phyloP scores from a whole-genome alignment of 2,329 filamentous ascomycete genomes.

The Neocatenulostroma microsporum region DNA sequence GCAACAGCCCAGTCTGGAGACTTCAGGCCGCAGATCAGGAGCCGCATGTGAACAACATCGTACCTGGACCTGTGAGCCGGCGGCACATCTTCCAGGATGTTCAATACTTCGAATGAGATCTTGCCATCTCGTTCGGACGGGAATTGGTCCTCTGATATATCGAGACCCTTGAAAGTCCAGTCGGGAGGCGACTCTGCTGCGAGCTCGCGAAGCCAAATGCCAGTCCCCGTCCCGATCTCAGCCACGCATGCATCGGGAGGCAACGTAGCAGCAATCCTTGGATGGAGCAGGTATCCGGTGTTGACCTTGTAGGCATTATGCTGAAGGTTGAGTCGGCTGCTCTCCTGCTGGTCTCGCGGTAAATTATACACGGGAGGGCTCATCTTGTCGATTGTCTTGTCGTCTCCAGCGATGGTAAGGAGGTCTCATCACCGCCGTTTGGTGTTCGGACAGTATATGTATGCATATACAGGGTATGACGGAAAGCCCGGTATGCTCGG shows the following conservation, averaged over 20 bases:
- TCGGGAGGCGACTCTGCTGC: slow-evolving; percentile 4
- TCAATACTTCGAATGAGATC: slow-evolving; percentile 8
- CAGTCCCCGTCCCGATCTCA: slow-evolving; percentile 19
- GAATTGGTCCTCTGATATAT: slow-evolving; percentile 16
- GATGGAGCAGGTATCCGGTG: slow-evolving; percentile 16
- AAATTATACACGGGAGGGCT: too few species aligned
- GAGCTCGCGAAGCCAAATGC: slow-evolving; percentile 15
- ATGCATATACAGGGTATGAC: too few species aligned
- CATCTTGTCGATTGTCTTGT: too few species aligned
- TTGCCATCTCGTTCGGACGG: slow-evolving; percentile 4
- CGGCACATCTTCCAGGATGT: slow-evolving; percentile 14
- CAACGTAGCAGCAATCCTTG: slow-evolving; percentile 9
- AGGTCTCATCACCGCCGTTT: too few species aligned
- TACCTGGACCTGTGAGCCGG: slow-evolving; percentile 7
- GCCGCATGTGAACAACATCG: slow-evolving; percentile 18
- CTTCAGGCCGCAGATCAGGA: slow-evolving; percentile 14
- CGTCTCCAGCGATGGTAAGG: too few species aligned
- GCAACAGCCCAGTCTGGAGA: slow-evolving; percentile 13
- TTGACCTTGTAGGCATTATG: slow-evolving; percentile 10
- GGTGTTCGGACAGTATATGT: too few species aligned
- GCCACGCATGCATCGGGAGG: slow-evolving; percentile 13
- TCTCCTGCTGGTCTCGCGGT: slow-evolving; percentile 14
- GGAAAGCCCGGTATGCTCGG: too few species aligned
- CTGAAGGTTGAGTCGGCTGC: slow-evolving; percentile 14
- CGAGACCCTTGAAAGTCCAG: slow-evolving; percentile 12